Conservation (phyloP, 371 early-diverging fungal species). For the Vairimorpha necatrix region DNA sequence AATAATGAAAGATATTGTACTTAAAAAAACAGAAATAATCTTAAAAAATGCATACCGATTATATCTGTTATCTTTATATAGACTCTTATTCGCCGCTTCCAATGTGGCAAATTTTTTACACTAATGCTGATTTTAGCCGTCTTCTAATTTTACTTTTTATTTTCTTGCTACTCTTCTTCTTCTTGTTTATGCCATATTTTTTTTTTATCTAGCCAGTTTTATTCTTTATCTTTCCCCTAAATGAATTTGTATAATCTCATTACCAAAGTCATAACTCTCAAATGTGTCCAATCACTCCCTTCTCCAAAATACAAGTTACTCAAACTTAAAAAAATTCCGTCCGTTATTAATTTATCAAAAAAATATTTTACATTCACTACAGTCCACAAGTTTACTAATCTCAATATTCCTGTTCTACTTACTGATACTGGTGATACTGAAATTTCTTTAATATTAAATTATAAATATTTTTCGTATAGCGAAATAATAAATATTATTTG, state of each 20-base stretch:
- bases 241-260: not conserved
- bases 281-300: not conserved
- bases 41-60: too few relatives aligned
- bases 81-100: too few relatives aligned
- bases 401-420: constrained; percentile 17
- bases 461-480: constrained; percentile 48
- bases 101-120: too few relatives aligned
- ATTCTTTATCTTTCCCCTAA: not conserved
- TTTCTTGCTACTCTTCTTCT: too few relatives aligned
- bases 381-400: not conserved
- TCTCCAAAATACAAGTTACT: not conserved
- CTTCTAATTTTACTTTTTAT: too few relatives aligned
- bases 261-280: not conserved
- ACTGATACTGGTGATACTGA: not conserved
- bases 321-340: constrained; percentile 2
- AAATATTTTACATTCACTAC: not conserved
- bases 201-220: not conserved
- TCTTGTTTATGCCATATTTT: not conserved
- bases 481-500: constrained; percentile 39
- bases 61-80: too few relatives aligned
- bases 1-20: too few relatives aligned
- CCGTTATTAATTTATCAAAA: not conserved
- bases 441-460: constrained; percentile 22
- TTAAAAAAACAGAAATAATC: too few relatives aligned
- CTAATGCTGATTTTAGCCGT: too few relatives aligned